Evolutionary conservation across 176 grass and related monocot species (phyloP).

Genomic region (Musa acuminata): DNA sequence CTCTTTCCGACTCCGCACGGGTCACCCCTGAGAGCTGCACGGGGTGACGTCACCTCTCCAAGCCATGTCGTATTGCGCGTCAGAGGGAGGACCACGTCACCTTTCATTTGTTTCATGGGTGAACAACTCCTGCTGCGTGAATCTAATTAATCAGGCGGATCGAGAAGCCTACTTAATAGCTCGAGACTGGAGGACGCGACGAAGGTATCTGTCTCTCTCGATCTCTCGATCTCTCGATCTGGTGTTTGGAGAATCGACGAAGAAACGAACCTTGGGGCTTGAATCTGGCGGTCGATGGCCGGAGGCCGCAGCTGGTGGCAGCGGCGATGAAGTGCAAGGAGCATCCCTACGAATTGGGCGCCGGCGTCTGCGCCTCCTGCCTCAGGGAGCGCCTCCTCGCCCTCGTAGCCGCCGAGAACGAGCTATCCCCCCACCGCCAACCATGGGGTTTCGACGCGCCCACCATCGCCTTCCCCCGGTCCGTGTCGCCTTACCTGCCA

Average conservation of each 20-base stretch:
- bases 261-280: background rate
- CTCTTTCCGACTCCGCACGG: no score
- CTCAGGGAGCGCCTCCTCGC: slow-evolving; percentile 69
- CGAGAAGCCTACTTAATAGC: background rate
- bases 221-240: background rate
- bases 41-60: no score
- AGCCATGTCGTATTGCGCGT: background rate
- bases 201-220: background rate
- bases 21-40: no score
- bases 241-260: background rate
- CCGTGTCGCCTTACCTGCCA: background rate
- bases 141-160: background rate
- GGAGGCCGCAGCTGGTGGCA: background rate
- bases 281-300: background rate
- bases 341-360: slow-evolving; percentile 48
- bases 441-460: background rate
- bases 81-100: background rate
- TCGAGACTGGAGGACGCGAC: background rate
- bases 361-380: slow-evolving; percentile 85
- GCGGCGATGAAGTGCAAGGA: slow-evolving; percentile 78
- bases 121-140: background rate
- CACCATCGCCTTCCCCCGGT: background rate
- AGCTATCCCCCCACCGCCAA: slow-evolving; percentile 15
- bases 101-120: background rate
- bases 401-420: slow-evolving; percentile 52